A percentile compares a stretch with the other conserved stretches of the same genome.
phyloP scores from a whole-genome alignment of 176 grass and related monocot species.

The Paspalum notatum region DNA sequence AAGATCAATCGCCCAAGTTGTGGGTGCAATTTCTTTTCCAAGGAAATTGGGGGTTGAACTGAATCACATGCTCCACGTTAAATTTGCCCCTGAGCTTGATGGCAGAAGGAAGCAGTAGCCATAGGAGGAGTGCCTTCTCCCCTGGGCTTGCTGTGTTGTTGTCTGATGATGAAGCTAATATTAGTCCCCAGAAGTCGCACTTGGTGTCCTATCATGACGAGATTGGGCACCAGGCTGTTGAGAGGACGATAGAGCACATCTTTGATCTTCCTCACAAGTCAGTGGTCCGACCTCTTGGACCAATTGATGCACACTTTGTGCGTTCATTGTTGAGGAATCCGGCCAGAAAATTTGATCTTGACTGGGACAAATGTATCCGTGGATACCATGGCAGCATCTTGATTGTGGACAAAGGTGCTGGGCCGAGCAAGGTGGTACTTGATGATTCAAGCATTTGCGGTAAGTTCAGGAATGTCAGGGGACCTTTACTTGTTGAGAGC shows the following conservation, averaged over 20 bases:
- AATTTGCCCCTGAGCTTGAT: constrained; percentile 28
- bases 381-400: constrained; percentile 29
- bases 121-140: constrained; percentile 58
- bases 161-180: constrained; percentile 57
- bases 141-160: constrained; percentile 79
- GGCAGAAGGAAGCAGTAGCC: constrained; percentile 59
- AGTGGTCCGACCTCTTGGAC: constrained; percentile 31
- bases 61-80: constrained; percentile 26
- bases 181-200: constrained; percentile 68
- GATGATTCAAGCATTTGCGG: constrained; percentile 69
- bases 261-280: constrained; percentile 79
- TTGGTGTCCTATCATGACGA: constrained; percentile 80
- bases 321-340: constrained; percentile 58
- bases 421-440: constrained; percentile 50
- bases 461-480: constrained; percentile 63
- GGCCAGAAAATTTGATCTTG: constrained; percentile 49
- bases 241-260: constrained; percentile 79
- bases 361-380: constrained; percentile 16
- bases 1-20: constrained; percentile 7
- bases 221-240: constrained; percentile 68
- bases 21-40: neutral
- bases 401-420: constrained; percentile 44
- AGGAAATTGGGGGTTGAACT: neutral
- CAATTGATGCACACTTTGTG: constrained; percentile 60
- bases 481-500: constrained; percentile 75